A percentile compares a stretch with the other conserved stretches of the same genome.
Evolutionary conservation across 768 basidiomycete genomes (phyloP).

Genomic region (Agaricus blazei): DNA sequence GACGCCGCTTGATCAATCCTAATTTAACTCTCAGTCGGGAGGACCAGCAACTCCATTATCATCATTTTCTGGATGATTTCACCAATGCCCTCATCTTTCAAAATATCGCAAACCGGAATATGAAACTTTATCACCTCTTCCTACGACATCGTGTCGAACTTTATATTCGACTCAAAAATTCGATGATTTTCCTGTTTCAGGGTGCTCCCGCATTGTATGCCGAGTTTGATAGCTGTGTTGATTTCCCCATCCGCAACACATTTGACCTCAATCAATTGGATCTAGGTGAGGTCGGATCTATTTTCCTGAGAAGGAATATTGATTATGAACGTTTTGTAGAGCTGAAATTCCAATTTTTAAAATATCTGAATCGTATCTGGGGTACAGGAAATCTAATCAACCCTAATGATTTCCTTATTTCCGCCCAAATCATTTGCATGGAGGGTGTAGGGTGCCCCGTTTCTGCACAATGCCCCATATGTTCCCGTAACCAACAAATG

Average conservation of each 20-base stretch:
- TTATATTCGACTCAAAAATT: slow-evolving; percentile 7
- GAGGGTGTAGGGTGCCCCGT: too few relatives aligned
- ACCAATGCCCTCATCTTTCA: slow-evolving; percentile 1
- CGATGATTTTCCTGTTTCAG: not conserved
- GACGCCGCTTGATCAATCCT: too few relatives aligned
- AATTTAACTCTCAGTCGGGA: too few relatives aligned
- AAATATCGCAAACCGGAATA: not conserved
- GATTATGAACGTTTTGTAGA: not conserved
- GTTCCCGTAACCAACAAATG: too few relatives aligned
- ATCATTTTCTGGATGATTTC: not conserved
- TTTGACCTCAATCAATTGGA: not conserved
- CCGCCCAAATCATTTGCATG: too few relatives aligned
- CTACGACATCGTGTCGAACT: slow-evolving; percentile 4
- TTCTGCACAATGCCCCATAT: too few relatives aligned
- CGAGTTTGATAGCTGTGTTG: not conserved
- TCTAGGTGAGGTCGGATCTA: not conserved
- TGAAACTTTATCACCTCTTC: not conserved
- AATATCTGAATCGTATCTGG: too few relatives aligned
- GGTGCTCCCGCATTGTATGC: too few relatives aligned
- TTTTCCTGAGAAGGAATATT: too few relatives aligned
- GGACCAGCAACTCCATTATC: too few relatives aligned
- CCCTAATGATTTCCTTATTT: too few relatives aligned
- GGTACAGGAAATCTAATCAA: too few relatives aligned
- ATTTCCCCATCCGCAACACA: not conserved
- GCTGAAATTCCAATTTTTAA: not conserved